These are phyloP conservation scores for Apiotrichum domesticum DNA, from an alignment of 1,284 basidiomycete species.

Conservation along the genomic window DNA sequence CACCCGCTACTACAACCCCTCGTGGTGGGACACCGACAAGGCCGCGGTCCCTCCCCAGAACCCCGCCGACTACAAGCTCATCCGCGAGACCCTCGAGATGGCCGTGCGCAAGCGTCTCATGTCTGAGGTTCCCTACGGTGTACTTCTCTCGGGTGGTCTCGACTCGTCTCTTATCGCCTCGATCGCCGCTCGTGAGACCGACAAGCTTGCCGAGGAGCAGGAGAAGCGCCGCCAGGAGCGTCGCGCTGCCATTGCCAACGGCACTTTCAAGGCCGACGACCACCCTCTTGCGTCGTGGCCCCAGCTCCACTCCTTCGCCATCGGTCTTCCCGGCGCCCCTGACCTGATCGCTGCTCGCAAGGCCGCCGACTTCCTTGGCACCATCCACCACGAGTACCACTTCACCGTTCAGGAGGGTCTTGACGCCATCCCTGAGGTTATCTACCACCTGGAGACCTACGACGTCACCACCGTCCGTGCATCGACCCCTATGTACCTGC, in stretches of 20 bases:
- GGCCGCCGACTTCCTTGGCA: slow-evolving; percentile 89
- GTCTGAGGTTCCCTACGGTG: slow-evolving; percentile 97
- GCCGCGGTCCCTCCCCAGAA: slow-evolving; percentile 58
- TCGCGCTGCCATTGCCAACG: slow-evolving; percentile 38
- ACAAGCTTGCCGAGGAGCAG: slow-evolving; percentile 79
- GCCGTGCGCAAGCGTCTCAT: slow-evolving; percentile 95
- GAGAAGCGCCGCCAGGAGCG: slow-evolving; percentile 58
- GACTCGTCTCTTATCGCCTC: slow-evolving; percentile 95
- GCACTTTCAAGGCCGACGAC: slow-evolving; percentile 27
- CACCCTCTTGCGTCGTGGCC: slow-evolving; percentile 85
- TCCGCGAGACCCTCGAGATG: slow-evolving; percentile 79
- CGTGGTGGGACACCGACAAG: slow-evolving; percentile 77
- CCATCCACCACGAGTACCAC: slow-evolving; percentile 94
- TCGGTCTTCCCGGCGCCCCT: slow-evolving; percentile 91
- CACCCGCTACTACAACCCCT: slow-evolving; percentile 73
- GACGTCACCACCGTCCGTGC: slow-evolving; percentile 98
- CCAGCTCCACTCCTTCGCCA: slow-evolving; percentile 94
- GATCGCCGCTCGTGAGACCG: slow-evolving; percentile 94
- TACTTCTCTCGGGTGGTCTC: slow-evolving; percentile 88
- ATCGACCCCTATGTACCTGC: slow-evolving; percentile 76
- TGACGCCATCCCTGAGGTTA: slow-evolving; percentile 95
- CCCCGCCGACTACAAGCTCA: slow-evolving; percentile 60
- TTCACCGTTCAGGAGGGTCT: slow-evolving; percentile 98
- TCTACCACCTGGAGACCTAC: slow-evolving; percentile 97
- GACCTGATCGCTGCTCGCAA: slow-evolving; percentile 92